Evolutionary conservation across 2,329 filamentous ascomycete species (phyloP).

Genomic region (Chaetomiaceae sp.): DNA sequence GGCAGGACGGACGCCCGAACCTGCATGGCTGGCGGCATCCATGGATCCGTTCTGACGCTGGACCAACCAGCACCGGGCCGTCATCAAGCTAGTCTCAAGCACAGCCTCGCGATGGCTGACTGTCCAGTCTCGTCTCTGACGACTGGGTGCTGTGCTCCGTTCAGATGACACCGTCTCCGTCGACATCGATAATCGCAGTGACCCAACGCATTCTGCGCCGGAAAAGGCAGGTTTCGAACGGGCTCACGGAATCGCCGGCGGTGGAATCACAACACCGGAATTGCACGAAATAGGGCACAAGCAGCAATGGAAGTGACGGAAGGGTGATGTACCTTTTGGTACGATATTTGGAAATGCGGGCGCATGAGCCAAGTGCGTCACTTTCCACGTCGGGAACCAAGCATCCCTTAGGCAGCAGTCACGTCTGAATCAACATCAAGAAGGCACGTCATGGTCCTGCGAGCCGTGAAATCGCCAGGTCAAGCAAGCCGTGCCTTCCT

Average conservation of each 20-base stretch:
- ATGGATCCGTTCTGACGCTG: constrained; percentile 3
- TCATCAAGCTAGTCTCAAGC: constrained; percentile 7
- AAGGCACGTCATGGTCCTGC: neutral
- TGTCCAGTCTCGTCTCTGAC: neutral
- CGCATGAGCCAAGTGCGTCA: too few species aligned
- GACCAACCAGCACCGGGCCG: constrained; percentile 10
- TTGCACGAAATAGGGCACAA: too few species aligned
- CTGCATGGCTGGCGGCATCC: constrained; percentile 9
- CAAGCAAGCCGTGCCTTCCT: too few species aligned
- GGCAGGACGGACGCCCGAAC: constrained; percentile 1
- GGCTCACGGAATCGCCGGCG: constrained; percentile 15
- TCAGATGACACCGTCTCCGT: too few species aligned
- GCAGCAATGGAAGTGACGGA: too few species aligned
- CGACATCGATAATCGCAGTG: constrained; percentile 6
- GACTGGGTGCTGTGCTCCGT: too few species aligned
- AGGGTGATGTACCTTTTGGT: too few species aligned
- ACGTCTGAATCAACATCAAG: neutral
- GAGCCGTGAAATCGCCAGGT: too few species aligned
- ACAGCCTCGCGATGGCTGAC: constrained; percentile 21
- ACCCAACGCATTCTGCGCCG: constrained; percentile 3
- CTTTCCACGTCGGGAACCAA: too few species aligned
- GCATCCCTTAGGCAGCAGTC: constrained; percentile 10
- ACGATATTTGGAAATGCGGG: too few species aligned
- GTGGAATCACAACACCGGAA: constrained; percentile 5
- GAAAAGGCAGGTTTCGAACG: too few species aligned